A percentile compares a stretch with the other conserved stretches of the same genome.
These are phyloP conservation scores for Solanum bulbocastanum DNA, from an alignment of 257 asterid genomes.

Conservation along the genomic window DNA sequence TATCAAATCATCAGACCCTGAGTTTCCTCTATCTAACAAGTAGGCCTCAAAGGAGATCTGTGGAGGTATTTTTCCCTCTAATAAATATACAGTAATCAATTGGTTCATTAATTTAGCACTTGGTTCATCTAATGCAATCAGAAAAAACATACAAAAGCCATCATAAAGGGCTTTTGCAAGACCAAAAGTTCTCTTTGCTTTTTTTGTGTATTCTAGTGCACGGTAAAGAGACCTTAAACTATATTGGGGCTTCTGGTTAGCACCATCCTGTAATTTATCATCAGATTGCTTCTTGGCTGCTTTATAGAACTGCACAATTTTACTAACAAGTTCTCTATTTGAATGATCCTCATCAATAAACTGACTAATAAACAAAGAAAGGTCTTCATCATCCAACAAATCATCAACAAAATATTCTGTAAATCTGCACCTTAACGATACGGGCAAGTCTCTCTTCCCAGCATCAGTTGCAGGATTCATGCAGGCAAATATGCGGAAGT, in stretches of 20 bases:
- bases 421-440: slow-evolving; percentile 73
- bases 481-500: slow-evolving; percentile 90
- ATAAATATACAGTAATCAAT: slow-evolving; percentile 37
- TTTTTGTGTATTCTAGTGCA: slow-evolving; percentile 60
- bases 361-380: slow-evolving; percentile 56
- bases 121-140: slow-evolving; percentile 53
- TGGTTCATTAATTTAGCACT: slow-evolving; percentile 62
- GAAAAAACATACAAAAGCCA: slow-evolving; percentile 88
- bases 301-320: slow-evolving; percentile 63
- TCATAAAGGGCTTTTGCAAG: slow-evolving; percentile 61
- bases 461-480: slow-evolving; percentile 99
- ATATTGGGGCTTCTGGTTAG: slow-evolving; percentile 94
- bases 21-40: slow-evolving; percentile 15
- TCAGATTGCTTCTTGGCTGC: slow-evolving; percentile 66
- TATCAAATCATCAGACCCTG: slow-evolving; percentile 22
- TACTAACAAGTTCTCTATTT: slow-evolving; percentile 14
- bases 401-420: slow-evolving; percentile 91
- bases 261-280: slow-evolving; percentile 95
- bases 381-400: slow-evolving; percentile 72
- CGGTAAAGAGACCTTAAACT: slow-evolving; percentile 91
- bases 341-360: slow-evolving; percentile 43
- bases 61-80: slow-evolving; percentile 35
- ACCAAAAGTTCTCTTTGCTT: slow-evolving; percentile 44
- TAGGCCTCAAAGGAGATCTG: slow-evolving; percentile 37
- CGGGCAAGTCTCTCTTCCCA: slow-evolving; percentile 84